phyloP scores from a whole-genome alignment of 139 green algal genomes.

The Asterochloris erici region DNA sequence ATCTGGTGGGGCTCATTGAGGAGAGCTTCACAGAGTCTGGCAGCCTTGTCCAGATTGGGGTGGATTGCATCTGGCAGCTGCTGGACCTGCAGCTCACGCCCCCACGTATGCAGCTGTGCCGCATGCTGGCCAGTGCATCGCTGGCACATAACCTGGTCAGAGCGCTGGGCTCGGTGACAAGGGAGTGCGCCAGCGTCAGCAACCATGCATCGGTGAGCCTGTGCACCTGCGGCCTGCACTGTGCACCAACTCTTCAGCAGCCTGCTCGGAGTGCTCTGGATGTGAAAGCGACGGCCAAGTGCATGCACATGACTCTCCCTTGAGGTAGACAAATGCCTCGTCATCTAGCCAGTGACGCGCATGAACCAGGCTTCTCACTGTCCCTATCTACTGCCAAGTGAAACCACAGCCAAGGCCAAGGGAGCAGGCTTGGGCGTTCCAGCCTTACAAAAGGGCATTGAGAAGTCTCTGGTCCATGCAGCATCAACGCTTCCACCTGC shows the following conservation, averaged over 20 bases:
- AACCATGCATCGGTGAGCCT: not conserved
- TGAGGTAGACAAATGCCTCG: slow-evolving; percentile 69
- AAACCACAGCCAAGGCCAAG: not conserved
- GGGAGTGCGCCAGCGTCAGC: not conserved
- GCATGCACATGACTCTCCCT: too few species aligned
- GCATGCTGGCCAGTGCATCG: slow-evolving; percentile 17
- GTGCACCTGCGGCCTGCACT: too few species aligned
- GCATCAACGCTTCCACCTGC: too few species aligned
- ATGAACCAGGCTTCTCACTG: slow-evolving; percentile 84
- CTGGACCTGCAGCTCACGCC: slow-evolving; percentile 43
- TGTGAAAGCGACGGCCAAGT: too few species aligned
- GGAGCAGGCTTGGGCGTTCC: slow-evolving; percentile 61
- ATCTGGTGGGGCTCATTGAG: slow-evolving; percentile 51
- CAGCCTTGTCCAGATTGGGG: slow-evolving; percentile 30
- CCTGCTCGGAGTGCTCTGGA: too few species aligned
- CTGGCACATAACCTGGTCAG: slow-evolving; percentile 18
- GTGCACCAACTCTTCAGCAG: too few species aligned
- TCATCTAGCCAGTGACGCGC: slow-evolving; percentile 68
- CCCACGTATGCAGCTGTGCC: slow-evolving; percentile 56
- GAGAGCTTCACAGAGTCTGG: slow-evolving; percentile 28
- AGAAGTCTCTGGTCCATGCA: slow-evolving; percentile 60
- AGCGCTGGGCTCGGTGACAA: slow-evolving; percentile 1
- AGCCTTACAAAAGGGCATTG: slow-evolving; percentile 69
- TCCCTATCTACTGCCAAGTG: slow-evolving; percentile 82
- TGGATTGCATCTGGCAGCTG: slow-evolving; percentile 55